phyloP scores from a whole-genome alignment of 257 asterid species.

The Solanum microdontum region DNA sequence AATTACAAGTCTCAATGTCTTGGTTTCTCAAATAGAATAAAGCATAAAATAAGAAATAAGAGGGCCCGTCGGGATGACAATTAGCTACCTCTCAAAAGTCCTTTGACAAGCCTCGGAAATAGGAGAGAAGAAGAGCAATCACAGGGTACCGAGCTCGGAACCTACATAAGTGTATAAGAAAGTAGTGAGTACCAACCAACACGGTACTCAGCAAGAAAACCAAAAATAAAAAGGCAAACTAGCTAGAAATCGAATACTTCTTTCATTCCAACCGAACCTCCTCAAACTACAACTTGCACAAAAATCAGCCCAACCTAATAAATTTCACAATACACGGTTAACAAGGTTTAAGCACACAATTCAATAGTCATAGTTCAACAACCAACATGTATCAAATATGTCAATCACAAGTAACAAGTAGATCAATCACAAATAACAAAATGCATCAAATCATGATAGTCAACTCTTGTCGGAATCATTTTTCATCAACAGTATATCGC shows the following conservation, averaged over 20 bases:
- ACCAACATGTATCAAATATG: neutral
- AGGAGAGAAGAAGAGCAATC: neutral
- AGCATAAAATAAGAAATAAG: neutral
- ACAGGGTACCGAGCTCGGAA: fast-evolving
- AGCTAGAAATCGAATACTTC: neutral
- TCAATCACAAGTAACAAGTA: neutral
- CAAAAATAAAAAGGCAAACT: too few species aligned
- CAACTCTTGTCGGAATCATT: neutral
- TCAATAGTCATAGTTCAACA: too few species aligned
- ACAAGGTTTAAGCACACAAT: neutral
- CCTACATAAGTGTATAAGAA: neutral
- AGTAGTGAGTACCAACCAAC: neutral
- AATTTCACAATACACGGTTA: too few species aligned
- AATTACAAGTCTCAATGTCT: neutral
- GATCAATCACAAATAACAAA: neutral
- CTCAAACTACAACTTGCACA: neutral
- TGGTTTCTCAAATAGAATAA: neutral
- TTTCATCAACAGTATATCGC: too few species aligned
- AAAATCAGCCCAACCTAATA: too few species aligned
- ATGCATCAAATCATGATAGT: neutral
- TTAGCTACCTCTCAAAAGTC: neutral
- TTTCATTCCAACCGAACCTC: neutral
- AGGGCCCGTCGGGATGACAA: neutral
- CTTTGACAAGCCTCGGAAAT: neutral
- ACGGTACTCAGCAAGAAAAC: neutral